These are phyloP conservation scores for Rhododendron kiyosumense DNA, from an alignment of 148 eudicot species.

Conservation along the genomic window DNA sequence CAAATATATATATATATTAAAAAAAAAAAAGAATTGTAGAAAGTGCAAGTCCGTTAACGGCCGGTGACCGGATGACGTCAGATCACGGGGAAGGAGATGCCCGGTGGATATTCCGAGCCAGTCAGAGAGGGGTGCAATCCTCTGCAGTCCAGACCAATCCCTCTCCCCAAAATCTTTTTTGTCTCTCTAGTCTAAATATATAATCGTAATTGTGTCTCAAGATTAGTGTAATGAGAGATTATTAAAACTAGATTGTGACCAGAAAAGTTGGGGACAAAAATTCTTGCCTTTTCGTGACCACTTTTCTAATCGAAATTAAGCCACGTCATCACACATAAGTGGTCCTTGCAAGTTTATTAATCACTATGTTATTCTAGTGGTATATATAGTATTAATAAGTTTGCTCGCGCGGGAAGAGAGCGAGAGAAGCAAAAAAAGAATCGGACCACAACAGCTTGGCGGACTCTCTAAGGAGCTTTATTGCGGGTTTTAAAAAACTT, in stretches of 20 bases:
- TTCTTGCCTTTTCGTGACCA: not conserved
- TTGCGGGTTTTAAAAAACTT: not conserved
- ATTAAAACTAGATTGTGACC: not conserved
- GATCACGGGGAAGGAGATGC: conserved; percentile 7
- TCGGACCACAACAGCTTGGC: not conserved
- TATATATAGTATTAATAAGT: not conserved
- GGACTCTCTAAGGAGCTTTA: not conserved
- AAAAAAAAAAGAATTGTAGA: not conserved
- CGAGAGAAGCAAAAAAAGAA: not conserved
- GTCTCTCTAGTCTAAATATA: not conserved
- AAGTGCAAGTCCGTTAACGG: not conserved
- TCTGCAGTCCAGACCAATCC: not conserved
- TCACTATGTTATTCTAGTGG: no score
- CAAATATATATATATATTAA: not conserved
- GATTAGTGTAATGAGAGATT: not conserved
- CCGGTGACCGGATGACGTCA: not conserved
- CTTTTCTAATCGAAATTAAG: not conserved
- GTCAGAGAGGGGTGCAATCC: not conserved
- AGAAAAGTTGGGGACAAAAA: not conserved
- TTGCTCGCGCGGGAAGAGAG: not conserved
- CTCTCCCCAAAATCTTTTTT: not conserved
- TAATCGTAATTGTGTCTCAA: not conserved
- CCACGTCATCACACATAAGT: not conserved
- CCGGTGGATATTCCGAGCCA: not conserved
- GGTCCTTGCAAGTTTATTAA: not conserved